These are phyloP conservation scores for Trypanosoma rangeli DNA, from an alignment of 208 protist species.

Conservation along the genomic window DNA sequence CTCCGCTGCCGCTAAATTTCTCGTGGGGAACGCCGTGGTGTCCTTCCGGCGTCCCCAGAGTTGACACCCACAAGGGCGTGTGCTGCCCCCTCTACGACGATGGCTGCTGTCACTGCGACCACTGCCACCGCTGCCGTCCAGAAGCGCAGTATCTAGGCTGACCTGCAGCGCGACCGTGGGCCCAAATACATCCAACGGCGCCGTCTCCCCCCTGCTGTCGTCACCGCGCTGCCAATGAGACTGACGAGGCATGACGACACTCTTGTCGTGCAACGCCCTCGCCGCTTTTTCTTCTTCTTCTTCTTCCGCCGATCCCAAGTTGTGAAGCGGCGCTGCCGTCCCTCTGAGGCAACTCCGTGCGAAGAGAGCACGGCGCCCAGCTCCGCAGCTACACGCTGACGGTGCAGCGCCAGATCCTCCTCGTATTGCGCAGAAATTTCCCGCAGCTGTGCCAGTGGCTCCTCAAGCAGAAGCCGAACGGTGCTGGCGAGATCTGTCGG, in stretches of 20 bases:
- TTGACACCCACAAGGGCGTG: slow-evolving; percentile 3
- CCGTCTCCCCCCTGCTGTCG: too few species aligned
- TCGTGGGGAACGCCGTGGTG: background rate
- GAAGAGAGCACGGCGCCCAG: slow-evolving; percentile 14
- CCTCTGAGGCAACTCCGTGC: background rate
- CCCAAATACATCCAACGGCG: slow-evolving; percentile 2
- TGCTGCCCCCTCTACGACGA: too few species aligned
- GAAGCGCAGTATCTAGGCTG: slow-evolving; percentile 1
- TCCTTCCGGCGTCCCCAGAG: background rate
- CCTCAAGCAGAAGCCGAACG: slow-evolving; percentile 11
- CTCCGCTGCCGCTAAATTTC: slow-evolving; percentile 11
- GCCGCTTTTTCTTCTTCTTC: background rate
- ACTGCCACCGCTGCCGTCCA: background rate
- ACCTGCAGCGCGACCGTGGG: background rate
- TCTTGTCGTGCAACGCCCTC: background rate
- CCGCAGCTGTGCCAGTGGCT: slow-evolving; percentile 12
- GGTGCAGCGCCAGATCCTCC: slow-evolving; percentile 8
- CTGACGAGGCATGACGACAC: background rate
- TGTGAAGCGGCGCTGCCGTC: slow-evolving; percentile 2
- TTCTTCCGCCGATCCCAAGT: background rate
- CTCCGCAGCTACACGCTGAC: background rate
- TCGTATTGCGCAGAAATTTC: slow-evolving; percentile 3
- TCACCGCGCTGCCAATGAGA: background rate
- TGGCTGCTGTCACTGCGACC: background rate
- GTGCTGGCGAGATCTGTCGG: slow-evolving; percentile 2